A percentile compares a stretch with the other conserved stretches of the same genome.
These are phyloP conservation scores for Gorgonomyces haynaldii DNA, from an alignment of 192 early-diverging fungal genomes.

Conservation along the genomic window DNA sequence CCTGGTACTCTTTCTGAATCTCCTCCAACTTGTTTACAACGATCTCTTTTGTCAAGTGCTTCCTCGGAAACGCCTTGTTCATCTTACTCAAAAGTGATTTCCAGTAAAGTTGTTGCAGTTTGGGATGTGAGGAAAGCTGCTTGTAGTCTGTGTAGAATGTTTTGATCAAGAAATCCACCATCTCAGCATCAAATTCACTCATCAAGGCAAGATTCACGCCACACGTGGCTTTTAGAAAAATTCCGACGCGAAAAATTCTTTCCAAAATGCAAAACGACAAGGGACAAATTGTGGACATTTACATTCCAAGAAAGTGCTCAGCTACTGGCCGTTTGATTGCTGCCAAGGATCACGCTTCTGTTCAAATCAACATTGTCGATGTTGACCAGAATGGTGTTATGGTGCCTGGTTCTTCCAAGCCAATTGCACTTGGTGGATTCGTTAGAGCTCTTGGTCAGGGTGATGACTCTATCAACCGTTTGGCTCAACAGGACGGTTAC, in stretches of 20 bases:
- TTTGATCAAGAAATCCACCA: too few species aligned
- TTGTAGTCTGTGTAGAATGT: too few species aligned
- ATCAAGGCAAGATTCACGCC: too few species aligned
- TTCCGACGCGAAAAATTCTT: constrained; percentile 4
- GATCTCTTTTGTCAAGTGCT: too few species aligned
- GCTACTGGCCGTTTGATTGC: constrained; percentile 96
- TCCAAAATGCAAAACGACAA: constrained; percentile 43
- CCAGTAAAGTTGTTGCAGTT: too few species aligned
- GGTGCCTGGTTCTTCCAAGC: constrained; percentile 57
- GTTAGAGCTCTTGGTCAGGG: constrained; percentile 81
- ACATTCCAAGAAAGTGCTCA: constrained; percentile 95
- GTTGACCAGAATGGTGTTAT: constrained; percentile 74
- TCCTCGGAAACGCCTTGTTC: too few species aligned
- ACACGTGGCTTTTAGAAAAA: constrained; percentile 6
- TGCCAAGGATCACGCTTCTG: constrained; percentile 97
- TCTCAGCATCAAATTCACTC: too few species aligned
- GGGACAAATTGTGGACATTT: constrained; percentile 69
- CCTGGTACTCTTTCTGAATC: too few species aligned
- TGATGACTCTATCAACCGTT: constrained; percentile 95
- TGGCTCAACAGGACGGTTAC: constrained; percentile 60
- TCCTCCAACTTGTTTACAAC: too few species aligned
- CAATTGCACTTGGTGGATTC: constrained; percentile 86
- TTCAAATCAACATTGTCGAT: constrained; percentile 95
- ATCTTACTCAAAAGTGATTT: too few species aligned
- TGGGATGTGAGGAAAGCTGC: too few species aligned